Conservation (phyloP, 139 green algal species). For the Trebouxia sp. region DNA sequence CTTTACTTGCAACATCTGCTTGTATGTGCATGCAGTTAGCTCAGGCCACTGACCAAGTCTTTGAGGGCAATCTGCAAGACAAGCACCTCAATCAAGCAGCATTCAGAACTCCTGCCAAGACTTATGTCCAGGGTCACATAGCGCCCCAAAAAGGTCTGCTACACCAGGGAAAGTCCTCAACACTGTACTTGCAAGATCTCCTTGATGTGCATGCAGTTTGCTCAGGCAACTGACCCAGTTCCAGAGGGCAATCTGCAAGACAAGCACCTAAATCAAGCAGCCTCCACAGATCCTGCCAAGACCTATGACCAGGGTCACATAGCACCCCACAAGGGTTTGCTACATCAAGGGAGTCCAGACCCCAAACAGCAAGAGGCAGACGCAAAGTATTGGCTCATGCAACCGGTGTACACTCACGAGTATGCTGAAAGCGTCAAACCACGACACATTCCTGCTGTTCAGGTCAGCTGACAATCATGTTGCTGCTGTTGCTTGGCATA, state of each 20-base stretch:
- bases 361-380: background rate
- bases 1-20: background rate
- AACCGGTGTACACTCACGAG: constrained; percentile 61
- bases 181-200: background rate
- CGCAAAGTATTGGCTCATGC: constrained; percentile 29
- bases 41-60: too few relatives aligned
- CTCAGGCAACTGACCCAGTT: background rate
- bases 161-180: background rate
- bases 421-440: constrained; percentile 67
- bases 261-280: background rate
- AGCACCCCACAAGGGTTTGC: background rate
- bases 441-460: constrained; percentile 52
- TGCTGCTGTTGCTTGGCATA: too few relatives aligned
- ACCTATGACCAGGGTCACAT: constrained; percentile 22
- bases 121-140: background rate
- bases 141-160: too few relatives aligned
- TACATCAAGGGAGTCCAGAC: background rate
- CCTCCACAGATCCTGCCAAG: background rate
- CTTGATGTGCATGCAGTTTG: background rate
- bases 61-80: too few relatives aligned
- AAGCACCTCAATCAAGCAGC: too few relatives aligned
- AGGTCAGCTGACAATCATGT: constrained; percentile 34
- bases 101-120: too few relatives aligned
- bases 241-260: background rate
- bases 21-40: background rate